A percentile compares a stretch with the other conserved stretches of the same genome.
Evolutionary conservation across 2,329 filamentous ascomycete species (phyloP).

Genomic region (Talaromyces verruculosus): DNA sequence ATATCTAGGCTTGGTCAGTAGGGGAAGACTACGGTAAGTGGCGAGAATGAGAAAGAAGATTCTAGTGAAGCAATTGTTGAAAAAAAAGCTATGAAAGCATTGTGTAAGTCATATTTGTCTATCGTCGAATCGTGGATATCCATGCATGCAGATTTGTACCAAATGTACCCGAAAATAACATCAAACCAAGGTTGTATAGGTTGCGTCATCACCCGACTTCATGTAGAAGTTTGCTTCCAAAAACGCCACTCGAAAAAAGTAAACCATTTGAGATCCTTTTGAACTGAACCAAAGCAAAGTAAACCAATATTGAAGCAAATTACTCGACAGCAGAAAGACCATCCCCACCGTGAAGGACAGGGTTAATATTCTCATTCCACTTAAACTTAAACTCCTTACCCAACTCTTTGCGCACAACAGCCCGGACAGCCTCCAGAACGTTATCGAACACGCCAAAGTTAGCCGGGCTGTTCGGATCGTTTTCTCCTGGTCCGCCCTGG

Average conservation of each 20-base stretch:
- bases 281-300: not conserved
- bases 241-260: not conserved
- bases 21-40: not conserved
- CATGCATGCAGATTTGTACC: conserved; percentile 22
- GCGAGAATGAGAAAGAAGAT: not conserved
- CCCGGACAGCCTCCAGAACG: conserved; percentile 68
- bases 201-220: conserved; percentile 7
- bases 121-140: conserved; percentile 20
- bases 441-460: conserved; percentile 74
- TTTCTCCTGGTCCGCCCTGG: conserved; percentile 64
- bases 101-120: conserved; percentile 6
- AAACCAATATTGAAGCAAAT: conserved; percentile 11
- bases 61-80: not conserved
- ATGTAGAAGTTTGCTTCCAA: not conserved
- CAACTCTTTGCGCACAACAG: conserved; percentile 67
- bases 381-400: conserved; percentile 72
- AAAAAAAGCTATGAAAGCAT: not conserved
- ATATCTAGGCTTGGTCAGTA: not conserved
- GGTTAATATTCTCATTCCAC: conserved; percentile 71
- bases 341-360: conserved; percentile 55
- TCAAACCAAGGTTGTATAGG: not conserved
- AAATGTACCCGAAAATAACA: not conserved
- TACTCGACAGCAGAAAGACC: conserved; percentile 58
- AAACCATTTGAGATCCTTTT: not conserved
- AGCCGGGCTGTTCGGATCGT: conserved; percentile 74